Percentiles rank a stretch among this genome's conserved stretches.
phyloP scores from a whole-genome alignment of 805 yeast species.

The Schwanniomyces pseudopolymorphus region DNA sequence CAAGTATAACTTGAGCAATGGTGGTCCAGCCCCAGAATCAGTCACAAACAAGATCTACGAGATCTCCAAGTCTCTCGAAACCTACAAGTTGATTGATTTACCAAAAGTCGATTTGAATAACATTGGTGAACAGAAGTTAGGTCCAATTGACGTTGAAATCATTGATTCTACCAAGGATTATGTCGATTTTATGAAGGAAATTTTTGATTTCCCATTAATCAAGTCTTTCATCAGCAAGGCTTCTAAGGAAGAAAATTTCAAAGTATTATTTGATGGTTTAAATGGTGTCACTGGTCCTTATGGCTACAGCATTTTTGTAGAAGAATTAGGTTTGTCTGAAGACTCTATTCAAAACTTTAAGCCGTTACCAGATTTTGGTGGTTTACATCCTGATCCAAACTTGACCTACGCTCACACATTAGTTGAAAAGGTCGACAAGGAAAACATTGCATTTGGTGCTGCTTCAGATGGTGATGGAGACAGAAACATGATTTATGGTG shows the following conservation, averaged over 20 bases:
- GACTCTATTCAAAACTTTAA: slow-evolving; percentile 72
- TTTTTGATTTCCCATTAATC: slow-evolving; percentile 85
- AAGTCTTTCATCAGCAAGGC: slow-evolving; percentile 60
- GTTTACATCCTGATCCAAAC: slow-evolving; percentile 97
- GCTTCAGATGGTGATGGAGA: slow-evolving; percentile 99
- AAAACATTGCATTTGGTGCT: slow-evolving; percentile 88
- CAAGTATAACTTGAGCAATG: slow-evolving; percentile 91
- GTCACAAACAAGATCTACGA: slow-evolving; percentile 88
- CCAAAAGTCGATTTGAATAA: slow-evolving; percentile 63
- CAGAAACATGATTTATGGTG: slow-evolving; percentile 97
- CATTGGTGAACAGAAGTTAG: slow-evolving; percentile 54
- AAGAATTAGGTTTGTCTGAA: slow-evolving; percentile 76
- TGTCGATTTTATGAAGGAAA: slow-evolving; percentile 72
- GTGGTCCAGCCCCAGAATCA: slow-evolving; percentile 97
- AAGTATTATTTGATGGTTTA: slow-evolving; percentile 81
- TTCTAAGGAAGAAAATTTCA: slow-evolving; percentile 53
- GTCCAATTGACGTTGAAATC: slow-evolving; percentile 71
- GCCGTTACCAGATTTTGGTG: slow-evolving; percentile 93
- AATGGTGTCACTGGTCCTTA: slow-evolving; percentile 98
- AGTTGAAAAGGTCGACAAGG: slow-evolving; percentile 81
- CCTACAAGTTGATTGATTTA: slow-evolving; percentile 59
- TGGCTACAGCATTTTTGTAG: slow-evolving; percentile 78
- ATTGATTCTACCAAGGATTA: slow-evolving; percentile 82
- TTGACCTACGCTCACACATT: slow-evolving; percentile 88
- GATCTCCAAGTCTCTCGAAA: slow-evolving; percentile 54